Evolutionary conservation across 139 green algal species (phyloP), one percentile per base, ranked within the genome.

Genomic region (Pleodorina starrii): DNA sequence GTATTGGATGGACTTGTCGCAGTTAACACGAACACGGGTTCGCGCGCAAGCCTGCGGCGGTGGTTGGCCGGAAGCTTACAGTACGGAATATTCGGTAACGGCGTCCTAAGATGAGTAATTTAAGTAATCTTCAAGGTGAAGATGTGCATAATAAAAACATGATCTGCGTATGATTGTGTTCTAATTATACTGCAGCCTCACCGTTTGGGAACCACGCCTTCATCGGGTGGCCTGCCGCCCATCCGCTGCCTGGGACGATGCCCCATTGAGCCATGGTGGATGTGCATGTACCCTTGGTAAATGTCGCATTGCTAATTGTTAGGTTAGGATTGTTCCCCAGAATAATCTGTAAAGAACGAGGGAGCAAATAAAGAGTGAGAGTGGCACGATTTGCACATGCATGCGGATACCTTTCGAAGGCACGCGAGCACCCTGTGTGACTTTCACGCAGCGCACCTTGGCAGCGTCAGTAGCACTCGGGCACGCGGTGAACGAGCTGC

Each of bases 291-390:
- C 81, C 81, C n/a, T 77, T 87, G 29, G 43, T 27, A 9, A 78
- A 87, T 0, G 54, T 16, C 4, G 81, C 60, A 12, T 66, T 36
- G 43, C 48, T 74, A 2, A 87, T n/a, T 0, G 60, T 50, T 0
- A 87, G 43, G 44, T 78, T 48, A 2, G 60, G 63, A 36, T 86
- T 86, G 79, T 29, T 75, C 21, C 81, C 81, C 3, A 87, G 0
- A 40, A 87, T 63, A 6, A 48, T 32, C 81, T 87, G 81, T 27
- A 12, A 21, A 25, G 9, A 5, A 7, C 25, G 6, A 4, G 29
- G 1, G 50, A 59, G 10, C 9, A 32, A 32, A 32, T 16, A 35
- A 17, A 1, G n/a, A 46, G 0, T n/a, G 1, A 29, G 27, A 42
- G 17, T 2, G 4, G 68, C 29, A 12, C 42, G 46, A 27, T 46